phyloP scores from a whole-genome alignment of 495 filamentous ascomycete species.

The Penicillium subrubescens region DNA sequence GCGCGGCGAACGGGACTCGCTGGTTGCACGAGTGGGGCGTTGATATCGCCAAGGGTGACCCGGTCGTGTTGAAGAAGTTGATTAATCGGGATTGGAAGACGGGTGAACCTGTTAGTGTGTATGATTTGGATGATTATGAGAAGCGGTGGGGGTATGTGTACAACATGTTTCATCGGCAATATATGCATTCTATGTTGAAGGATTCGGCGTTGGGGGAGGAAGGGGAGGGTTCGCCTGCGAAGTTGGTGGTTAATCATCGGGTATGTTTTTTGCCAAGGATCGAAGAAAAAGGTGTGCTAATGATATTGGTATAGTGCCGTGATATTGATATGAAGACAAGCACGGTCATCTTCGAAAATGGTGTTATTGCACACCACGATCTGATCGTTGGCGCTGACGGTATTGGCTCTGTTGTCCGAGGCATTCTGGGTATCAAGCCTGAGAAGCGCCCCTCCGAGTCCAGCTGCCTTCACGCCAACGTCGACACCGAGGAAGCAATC shows the following conservation, averaged over 20 bases:
- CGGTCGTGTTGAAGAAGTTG: constrained; percentile 48
- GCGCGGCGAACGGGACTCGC: constrained; percentile 47
- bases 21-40: constrained; percentile 52
- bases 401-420: constrained; percentile 46
- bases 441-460: constrained; percentile 48
- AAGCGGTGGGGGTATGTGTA: constrained; percentile 50
- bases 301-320: constrained; percentile 24
- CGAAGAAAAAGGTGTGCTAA: not conserved
- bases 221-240: constrained; percentile 46
- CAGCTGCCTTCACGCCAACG: constrained; percentile 50
- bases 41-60: constrained; percentile 46
- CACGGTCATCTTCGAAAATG: constrained; percentile 42
- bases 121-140: constrained; percentile 47
- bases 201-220: constrained; percentile 46
- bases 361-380: constrained; percentile 33
- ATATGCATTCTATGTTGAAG: constrained; percentile 59
- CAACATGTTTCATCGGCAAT: constrained; percentile 58
- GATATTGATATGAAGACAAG: constrained; percentile 40
- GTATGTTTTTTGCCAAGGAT: constrained; percentile 15
- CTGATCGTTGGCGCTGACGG: constrained; percentile 50
- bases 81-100: constrained; percentile 55
- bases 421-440: constrained; percentile 44
- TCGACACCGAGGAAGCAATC: constrained; percentile 45
- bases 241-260: constrained; percentile 45
- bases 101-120: constrained; percentile 47